Evolutionary conservation across 805 yeast genomes (phyloP), one percentile per base, ranked within the genome.

Genomic region (Candida berthetii): DNA sequence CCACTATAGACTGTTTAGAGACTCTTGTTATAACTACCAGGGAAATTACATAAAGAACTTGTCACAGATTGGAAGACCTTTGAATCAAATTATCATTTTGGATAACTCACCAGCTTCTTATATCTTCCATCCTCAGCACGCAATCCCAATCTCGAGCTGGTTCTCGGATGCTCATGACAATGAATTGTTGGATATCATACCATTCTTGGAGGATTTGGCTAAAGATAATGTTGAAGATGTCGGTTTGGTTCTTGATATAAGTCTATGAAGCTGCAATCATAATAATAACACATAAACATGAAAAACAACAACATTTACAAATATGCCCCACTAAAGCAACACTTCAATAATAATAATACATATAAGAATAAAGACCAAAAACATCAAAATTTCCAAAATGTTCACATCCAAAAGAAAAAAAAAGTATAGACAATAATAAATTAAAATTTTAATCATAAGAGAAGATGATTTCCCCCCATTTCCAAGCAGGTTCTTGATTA

Each of bases 61-160:
- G 50, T 82, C 96, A 6, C 97, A 88, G 62, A 79, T 93, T 52
- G 99, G 99, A 11, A 74, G 99, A 54, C 96, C 96, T 3, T 68
- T 93, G 47, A 66, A 75, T 42, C 95, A 89, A 50, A 69, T 85
- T 35, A 89, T 93, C 43, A 93, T 93, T 50, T 80, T 93, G 49
- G 99, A 93, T 68, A 93, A 93, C 64, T 90, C 98, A 3, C 98
- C 99, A 1, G 96, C 98, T 3, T 87, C 96, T n/a, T 93, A 93
- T 64, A 82, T 91, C 42, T 86, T 93, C 71, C 98, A 93, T 60
- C 99, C 99, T 17, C 95, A 88, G 62, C 96, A 93, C 66, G 95
- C 98, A 8, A 84, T 93, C 24, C 99, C 99, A 19, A 86, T 93
- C 24, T 86, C 96, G 50, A 82, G 93, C 61, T 93, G 99, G 99